These are phyloP conservation scores for Cyclotella atomus DNA, from an alignment of 108 stramenopile species.

Conservation along the genomic window DNA sequence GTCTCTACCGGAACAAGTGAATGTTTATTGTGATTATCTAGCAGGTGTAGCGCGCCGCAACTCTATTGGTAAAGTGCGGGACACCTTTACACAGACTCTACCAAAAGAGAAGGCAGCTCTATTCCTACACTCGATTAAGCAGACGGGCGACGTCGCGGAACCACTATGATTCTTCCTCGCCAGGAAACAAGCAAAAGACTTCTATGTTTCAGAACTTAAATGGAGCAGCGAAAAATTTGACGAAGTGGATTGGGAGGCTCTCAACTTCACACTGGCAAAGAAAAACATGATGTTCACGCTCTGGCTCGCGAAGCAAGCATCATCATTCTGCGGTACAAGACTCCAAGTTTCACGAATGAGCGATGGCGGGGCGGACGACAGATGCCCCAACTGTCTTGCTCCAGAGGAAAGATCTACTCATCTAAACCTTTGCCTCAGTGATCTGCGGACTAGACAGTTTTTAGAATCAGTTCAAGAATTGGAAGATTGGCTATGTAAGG, in stretches of 20 bases:
- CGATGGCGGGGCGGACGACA: background rate
- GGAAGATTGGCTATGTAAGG: background rate
- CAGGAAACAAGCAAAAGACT: background rate
- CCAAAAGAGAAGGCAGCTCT: background rate
- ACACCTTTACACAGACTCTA: background rate
- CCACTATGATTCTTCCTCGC: background rate
- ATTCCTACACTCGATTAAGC: background rate
- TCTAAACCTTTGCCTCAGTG: background rate
- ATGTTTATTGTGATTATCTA: background rate
- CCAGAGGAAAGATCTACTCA: background rate
- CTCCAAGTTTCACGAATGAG: background rate
- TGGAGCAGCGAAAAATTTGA: background rate
- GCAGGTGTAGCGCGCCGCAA: background rate
- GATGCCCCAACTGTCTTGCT: background rate
- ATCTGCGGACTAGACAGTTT: background rate
- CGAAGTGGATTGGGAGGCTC: background rate
- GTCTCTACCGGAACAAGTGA: background rate
- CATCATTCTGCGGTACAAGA: background rate
- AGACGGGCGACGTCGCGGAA: background rate
- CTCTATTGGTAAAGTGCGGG: too few species aligned
- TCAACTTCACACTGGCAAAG: background rate
- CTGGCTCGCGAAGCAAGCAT: slow-evolving; percentile 1
- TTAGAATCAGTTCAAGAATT: background rate
- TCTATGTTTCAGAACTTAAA: background rate
- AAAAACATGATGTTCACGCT: background rate